These are phyloP conservation scores for Fraxinus dipetala DNA, from an alignment of 305 asterid genomes.

Conservation along the genomic window DNA sequence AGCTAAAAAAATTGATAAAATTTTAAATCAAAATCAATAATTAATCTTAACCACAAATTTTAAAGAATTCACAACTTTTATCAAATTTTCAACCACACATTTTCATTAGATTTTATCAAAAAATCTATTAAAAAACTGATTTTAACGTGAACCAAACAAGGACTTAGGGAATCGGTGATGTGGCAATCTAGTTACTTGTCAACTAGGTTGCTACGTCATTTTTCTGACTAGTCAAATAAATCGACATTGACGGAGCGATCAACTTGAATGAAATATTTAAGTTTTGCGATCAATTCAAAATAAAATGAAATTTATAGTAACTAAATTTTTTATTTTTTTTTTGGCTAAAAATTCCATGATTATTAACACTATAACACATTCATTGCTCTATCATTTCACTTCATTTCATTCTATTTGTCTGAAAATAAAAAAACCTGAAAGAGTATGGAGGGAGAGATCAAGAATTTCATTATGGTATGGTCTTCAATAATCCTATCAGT, in stretches of 20 bases:
- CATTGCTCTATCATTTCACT: not conserved
- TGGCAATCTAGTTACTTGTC: not conserved
- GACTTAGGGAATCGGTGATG: not conserved
- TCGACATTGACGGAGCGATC: not conserved
- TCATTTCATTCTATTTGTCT: not conserved
- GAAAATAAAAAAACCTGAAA: not conserved
- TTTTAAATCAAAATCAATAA: not conserved
- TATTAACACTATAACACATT: not conserved
- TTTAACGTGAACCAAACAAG: not conserved
- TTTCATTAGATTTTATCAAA: not conserved
- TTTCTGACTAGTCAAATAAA: not conserved
- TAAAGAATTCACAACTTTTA: not conserved
- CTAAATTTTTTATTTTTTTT: not conserved
- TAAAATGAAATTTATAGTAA: not conserved
- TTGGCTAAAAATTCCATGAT: not conserved
- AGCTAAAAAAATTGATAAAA: not conserved
- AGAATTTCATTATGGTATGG: slow-evolving; percentile 41
- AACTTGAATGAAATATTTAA: not conserved
- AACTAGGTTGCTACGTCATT: not conserved
- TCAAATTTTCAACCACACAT: not conserved
- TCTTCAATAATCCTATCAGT: slow-evolving; percentile 21
- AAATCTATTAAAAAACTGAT: not conserved
- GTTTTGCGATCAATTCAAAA: not conserved
- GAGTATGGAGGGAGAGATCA: slow-evolving; percentile 39
- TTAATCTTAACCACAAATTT: not conserved